These are phyloP conservation scores for Anisodus tanguticus DNA, from an alignment of 257 asterid genomes.

Conservation along the genomic window DNA sequence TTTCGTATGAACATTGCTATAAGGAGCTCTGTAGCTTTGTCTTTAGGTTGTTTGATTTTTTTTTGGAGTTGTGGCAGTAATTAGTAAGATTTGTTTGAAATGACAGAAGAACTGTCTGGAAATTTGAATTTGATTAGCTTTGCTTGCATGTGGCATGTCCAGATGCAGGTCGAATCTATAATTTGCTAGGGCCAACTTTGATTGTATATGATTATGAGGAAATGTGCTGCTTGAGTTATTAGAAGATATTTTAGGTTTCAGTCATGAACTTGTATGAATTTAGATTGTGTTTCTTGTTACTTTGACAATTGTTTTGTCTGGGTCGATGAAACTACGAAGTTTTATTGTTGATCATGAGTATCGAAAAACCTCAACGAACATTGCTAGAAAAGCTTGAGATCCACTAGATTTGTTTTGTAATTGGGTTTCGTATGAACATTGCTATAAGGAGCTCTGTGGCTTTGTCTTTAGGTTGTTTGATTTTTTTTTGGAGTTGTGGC, in stretches of 20 bases:
- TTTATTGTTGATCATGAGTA: background rate
- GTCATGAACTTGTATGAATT: slow-evolving; percentile 1
- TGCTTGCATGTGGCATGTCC: slow-evolving; percentile 25
- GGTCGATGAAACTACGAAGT: background rate
- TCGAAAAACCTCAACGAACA: background rate
- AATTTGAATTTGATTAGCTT: slow-evolving; percentile 1
- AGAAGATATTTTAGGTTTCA: background rate
- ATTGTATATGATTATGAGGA: background rate
- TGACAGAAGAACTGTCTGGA: background rate
- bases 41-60: background rate
- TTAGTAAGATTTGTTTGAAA: background rate
- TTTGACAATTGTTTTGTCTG: background rate
- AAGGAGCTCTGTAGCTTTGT: slow-evolving; percentile 22
- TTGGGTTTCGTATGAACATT: slow-evolving; percentile 31
- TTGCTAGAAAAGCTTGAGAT: slow-evolving; percentile 43
- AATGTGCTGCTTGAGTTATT: slow-evolving; percentile 15
- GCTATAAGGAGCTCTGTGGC: slow-evolving; percentile 28
- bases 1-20: slow-evolving; percentile 22
- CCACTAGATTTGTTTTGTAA: slow-evolving; percentile 43
- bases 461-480: background rate
- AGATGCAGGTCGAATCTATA: slow-evolving; percentile 1
- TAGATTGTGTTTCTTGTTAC: slow-evolving; percentile 16
- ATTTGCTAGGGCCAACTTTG: slow-evolving; percentile 19
- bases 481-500: background rate
- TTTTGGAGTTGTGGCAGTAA: background rate